Percentiles rank a stretch among this genome's conserved stretches.
Evolutionary conservation across 257 asterid species (phyloP).

Genomic region (Primulina tabacum): DNA sequence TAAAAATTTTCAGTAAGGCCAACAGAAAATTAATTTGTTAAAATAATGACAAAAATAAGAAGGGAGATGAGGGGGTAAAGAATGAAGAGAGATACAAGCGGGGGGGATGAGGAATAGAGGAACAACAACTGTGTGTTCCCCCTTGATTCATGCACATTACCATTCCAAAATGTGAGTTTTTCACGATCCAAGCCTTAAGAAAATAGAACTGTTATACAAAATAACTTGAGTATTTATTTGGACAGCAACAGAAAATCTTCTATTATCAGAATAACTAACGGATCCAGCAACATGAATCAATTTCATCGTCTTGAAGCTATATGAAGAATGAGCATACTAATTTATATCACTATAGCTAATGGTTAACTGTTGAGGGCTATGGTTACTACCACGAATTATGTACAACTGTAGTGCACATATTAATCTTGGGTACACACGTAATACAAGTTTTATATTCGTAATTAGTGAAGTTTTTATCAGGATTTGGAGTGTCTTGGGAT

Average conservation of each 20-base stretch:
- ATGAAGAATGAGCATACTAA: background rate
- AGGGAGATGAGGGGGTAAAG: background rate
- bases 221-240: constrained; percentile 2
- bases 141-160: constrained; percentile 2
- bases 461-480: background rate
- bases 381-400: background rate
- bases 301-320: constrained; percentile 7
- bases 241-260: background rate
- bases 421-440: background rate
- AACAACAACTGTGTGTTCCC: constrained; percentile 1
- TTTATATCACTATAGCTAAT: background rate
- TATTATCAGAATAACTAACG: background rate
- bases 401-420: background rate
- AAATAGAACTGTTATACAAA: background rate
- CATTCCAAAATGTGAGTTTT: background rate
- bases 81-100: background rate
- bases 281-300: background rate
- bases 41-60: background rate
- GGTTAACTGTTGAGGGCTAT: background rate
- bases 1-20: background rate
- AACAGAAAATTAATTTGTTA: background rate
- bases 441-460: no score
- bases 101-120: background rate
- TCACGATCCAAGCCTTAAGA: background rate
- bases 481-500: background rate